These are phyloP conservation scores for Tetrapisispora phaffii DNA, from an alignment of 805 yeast species.

Conservation along the genomic window DNA sequence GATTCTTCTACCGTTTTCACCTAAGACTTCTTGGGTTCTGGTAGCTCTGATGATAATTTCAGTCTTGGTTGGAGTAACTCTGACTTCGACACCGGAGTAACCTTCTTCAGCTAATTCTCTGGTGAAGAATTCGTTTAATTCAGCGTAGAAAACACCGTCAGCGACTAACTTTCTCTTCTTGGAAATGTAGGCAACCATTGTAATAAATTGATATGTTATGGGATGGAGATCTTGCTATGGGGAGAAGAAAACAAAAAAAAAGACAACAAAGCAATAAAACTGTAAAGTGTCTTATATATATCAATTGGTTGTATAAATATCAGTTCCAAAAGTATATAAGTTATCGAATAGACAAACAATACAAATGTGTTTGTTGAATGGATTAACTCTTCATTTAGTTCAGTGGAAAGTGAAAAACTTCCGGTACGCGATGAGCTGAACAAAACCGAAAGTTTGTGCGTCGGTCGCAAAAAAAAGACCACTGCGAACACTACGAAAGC, in stretches of 20 bases:
- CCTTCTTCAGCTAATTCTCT: conserved; percentile 99
- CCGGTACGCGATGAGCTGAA: neutral
- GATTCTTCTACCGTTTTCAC: conserved; percentile 99
- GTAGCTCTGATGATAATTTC: conserved; percentile 98
- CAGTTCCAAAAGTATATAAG: too few relatives aligned
- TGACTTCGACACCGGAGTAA: conserved; percentile 99
- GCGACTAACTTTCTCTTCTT: conserved; percentile 99
- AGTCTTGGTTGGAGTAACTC: conserved; percentile 95
- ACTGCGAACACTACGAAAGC: too few relatives aligned
- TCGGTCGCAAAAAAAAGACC: neutral
- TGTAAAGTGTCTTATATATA: too few relatives aligned
- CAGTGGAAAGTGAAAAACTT: neutral
- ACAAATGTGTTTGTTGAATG: too few relatives aligned
- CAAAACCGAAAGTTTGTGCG: neutral
- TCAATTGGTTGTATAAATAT: too few relatives aligned
- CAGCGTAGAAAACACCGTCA: conserved; percentile 99
- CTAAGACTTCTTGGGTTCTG: conserved; percentile 95
- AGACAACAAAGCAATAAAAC: neutral
- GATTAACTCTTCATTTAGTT: too few relatives aligned
- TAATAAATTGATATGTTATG: conserved; percentile 6
- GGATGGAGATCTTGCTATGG: conserved; percentile 8
- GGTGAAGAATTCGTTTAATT: conserved; percentile 99
- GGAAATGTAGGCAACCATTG: conserved; percentile 55
- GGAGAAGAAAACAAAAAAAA: neutral
- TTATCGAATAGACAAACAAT: too few relatives aligned